Conservation (phyloP, 176 grass and related monocot species). For the Eragrostis nindensis region DNA sequence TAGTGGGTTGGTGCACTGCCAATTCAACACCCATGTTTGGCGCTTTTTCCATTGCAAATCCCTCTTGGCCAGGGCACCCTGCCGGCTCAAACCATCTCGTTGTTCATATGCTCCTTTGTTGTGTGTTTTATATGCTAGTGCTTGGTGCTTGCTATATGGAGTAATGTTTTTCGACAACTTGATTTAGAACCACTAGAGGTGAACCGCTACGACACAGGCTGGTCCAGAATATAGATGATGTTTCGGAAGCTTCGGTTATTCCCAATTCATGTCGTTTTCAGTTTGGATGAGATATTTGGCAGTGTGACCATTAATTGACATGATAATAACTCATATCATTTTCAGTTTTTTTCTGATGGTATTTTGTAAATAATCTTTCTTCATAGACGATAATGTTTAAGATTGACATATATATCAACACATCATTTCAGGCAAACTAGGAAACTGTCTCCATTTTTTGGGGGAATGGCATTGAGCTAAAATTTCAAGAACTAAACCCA, state of each 20-base stretch:
- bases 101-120: slow-evolving; percentile 10
- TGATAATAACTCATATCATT: too few relatives aligned
- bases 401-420: too few relatives aligned
- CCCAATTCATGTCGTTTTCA: background rate
- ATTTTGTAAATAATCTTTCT: too few relatives aligned
- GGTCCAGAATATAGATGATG: background rate
- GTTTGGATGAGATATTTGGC: background rate
- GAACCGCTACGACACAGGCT: background rate
- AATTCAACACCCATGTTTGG: slow-evolving; percentile 15
- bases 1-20: slow-evolving; percentile 46
- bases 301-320: background rate
- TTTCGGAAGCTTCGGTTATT: background rate
- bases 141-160: background rate
- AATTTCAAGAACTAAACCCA: too few relatives aligned
- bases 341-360: too few relatives aligned
- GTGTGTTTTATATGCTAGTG: background rate
- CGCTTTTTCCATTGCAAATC: slow-evolving; percentile 4
- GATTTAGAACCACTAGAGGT: background rate
- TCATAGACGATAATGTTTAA: too few relatives aligned
- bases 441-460: too few relatives aligned
- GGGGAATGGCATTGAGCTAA: too few relatives aligned
- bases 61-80: slow-evolving; percentile 50
- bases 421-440: too few relatives aligned
- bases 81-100: background rate
- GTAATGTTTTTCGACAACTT: background rate